These are phyloP conservation scores for Pichia phayaonensis DNA, from an alignment of 805 yeast species.

Conservation along the genomic window DNA sequence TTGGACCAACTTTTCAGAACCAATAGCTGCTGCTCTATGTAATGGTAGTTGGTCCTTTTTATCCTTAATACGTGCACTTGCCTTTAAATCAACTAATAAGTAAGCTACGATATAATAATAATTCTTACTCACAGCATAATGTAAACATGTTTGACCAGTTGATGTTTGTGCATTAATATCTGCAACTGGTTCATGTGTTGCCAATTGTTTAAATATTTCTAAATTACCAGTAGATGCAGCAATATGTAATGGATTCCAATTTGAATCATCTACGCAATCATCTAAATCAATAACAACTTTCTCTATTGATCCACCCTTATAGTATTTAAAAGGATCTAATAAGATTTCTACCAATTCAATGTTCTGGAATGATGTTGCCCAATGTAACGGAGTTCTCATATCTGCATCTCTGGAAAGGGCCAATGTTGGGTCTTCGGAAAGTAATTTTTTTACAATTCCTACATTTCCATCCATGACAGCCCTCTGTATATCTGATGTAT, in stretches of 20 bases:
- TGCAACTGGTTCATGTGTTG: slow-evolving; percentile 44
- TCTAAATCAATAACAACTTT: slow-evolving; percentile 47
- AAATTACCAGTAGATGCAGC: slow-evolving; percentile 68
- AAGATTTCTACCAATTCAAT: slow-evolving; percentile 42
- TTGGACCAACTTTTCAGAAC: slow-evolving; percentile 50
- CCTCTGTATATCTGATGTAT: slow-evolving; percentile 37
- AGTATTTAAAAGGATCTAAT: slow-evolving; percentile 14
- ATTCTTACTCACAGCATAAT: slow-evolving; percentile 67
- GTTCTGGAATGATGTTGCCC: slow-evolving; percentile 73
- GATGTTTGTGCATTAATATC: slow-evolving; percentile 53
- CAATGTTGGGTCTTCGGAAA: slow-evolving; percentile 42
- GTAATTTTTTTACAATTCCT: slow-evolving; percentile 41
- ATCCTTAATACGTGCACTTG: slow-evolving; percentile 62
- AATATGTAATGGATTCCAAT: slow-evolving; percentile 87
- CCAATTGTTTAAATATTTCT: slow-evolving; percentile 42
- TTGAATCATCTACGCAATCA: slow-evolving; percentile 60
- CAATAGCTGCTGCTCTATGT: slow-evolving; percentile 79
- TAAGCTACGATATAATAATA: slow-evolving; percentile 45
- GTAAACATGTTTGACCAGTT: slow-evolving; percentile 67
- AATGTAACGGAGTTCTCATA: slow-evolving; percentile 73
- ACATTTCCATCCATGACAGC: slow-evolving; percentile 61
- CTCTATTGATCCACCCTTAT: not conserved
- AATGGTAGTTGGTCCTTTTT: slow-evolving; percentile 56
- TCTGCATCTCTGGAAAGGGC: slow-evolving; percentile 55
- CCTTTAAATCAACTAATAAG: slow-evolving; percentile 47